phyloP scores from a whole-genome alignment of 2,329 filamentous ascomycete genomes.

The Colletotrichum orbiculare region DNA sequence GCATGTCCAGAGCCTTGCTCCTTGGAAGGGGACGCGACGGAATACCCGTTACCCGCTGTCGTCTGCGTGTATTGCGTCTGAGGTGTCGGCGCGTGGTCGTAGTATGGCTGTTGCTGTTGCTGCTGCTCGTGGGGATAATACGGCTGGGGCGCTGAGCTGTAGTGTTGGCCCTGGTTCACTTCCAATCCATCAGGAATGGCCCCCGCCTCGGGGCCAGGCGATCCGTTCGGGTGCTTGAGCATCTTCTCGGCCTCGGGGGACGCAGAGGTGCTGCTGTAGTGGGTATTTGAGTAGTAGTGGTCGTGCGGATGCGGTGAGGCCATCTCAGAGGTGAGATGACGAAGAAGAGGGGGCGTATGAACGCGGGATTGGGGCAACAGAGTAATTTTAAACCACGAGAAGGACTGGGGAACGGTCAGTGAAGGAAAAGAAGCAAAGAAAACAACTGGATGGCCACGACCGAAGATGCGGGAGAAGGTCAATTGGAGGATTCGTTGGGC shows the following conservation, averaged over 20 bases:
- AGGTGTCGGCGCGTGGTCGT: conserved; percentile 6
- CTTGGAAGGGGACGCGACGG: background rate
- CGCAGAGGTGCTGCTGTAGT: conserved; percentile 11
- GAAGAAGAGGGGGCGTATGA: background rate
- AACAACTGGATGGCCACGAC: too few species aligned
- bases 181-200: conserved; percentile 31
- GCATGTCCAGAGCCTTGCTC: background rate
- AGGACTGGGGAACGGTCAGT: too few species aligned
- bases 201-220: conserved; percentile 14
- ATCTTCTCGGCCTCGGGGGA: conserved; percentile 32
- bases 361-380: background rate
- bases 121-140: conserved; percentile 11
- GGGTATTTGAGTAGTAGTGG: conserved; percentile 14
- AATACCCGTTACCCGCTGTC: background rate
- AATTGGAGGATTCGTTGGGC: too few species aligned
- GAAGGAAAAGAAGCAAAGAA: too few species aligned
- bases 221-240: conserved; percentile 25
- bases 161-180: conserved; percentile 14
- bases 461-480: too few species aligned
- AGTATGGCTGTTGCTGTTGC: conserved; percentile 11
- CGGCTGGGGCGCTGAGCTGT: conserved; percentile 25
- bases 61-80: conserved; percentile 21
- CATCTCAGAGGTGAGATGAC: conserved; percentile 3
- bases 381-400: background rate
- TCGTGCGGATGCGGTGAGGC: conserved; percentile 22